Conservation (phyloP, 192 early-diverging fungal species). For the Gryganskiella cystojenkinii region DNA sequence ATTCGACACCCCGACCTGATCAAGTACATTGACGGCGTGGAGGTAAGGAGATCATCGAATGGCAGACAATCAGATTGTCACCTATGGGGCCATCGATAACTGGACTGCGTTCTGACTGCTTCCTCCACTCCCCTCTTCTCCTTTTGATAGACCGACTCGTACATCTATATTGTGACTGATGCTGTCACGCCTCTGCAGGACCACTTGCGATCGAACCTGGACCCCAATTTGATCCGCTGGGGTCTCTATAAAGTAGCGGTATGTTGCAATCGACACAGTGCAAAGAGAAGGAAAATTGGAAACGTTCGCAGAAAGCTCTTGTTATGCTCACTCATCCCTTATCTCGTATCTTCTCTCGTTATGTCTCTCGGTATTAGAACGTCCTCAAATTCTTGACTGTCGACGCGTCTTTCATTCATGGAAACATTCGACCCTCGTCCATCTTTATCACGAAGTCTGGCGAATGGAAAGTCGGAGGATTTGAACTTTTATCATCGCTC, state of each 20-base stretch:
- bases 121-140: not conserved
- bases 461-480: conserved; percentile 95
- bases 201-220: conserved; percentile 58
- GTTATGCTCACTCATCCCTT: not conserved
- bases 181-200: conserved; percentile 75
- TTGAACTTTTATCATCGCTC: conserved; percentile 79
- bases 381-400: conserved; percentile 89
- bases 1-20: conserved; percentile 91
- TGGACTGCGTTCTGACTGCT: not conserved
- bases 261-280: conserved; percentile 25
- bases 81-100: too few species aligned
- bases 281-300: not conserved
- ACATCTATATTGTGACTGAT: conserved; percentile 93
- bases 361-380: conserved; percentile 56
- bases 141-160: conserved; percentile 63
- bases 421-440: conserved; percentile 79
- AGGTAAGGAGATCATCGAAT: conserved; percentile 77
- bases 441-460: conserved; percentile 92
- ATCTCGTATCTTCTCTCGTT: conserved; percentile 1
- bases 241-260: conserved; percentile 93
- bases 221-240: conserved; percentile 77
- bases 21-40: conserved; percentile 87
- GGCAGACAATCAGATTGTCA: too few species aligned
- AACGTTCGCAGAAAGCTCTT: not conserved
- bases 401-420: conserved; percentile 90